Conservation (phyloP, 2,329 filamentous ascomycete genomes). For the Trichoderma endophyticum region DNA sequence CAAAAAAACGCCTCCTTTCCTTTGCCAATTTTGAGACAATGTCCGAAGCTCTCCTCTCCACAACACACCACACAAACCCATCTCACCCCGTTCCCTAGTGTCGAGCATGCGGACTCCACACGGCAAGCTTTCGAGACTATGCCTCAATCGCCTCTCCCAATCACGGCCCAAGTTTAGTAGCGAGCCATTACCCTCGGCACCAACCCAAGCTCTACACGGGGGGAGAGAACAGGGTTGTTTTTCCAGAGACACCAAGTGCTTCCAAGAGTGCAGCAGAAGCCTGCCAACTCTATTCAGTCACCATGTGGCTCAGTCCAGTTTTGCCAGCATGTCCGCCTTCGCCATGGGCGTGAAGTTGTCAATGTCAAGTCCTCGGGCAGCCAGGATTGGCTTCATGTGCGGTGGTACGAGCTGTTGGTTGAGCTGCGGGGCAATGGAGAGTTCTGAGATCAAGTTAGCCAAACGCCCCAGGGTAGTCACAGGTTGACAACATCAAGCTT, state of each 20-base stretch:
- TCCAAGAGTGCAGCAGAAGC: conserved; percentile 31
- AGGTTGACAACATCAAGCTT: conserved; percentile 36
- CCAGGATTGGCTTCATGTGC: conserved; percentile 73
- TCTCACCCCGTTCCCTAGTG: conserved; percentile 24
- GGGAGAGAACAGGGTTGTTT: conserved; percentile 29
- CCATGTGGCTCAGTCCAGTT: conserved; percentile 71
- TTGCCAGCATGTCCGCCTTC: conserved; percentile 96
- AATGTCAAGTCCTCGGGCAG: conserved; percentile 79
- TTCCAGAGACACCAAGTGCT: conserved; percentile 32
- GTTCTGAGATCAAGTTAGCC: conserved; percentile 56
- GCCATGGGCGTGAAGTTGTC: conserved; percentile 88
- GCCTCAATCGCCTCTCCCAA: conserved; percentile 30
- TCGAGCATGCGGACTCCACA: conserved; percentile 19
- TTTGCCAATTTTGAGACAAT: conserved; percentile 25
- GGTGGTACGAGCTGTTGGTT: conserved; percentile 85
- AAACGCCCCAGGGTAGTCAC: background rate
- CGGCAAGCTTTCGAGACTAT: conserved; percentile 29
- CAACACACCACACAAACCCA: conserved; percentile 27
- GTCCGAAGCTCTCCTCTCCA: conserved; percentile 28
- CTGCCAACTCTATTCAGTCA: conserved; percentile 32
- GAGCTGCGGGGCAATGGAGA: conserved; percentile 88
- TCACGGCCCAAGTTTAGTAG: conserved; percentile 26
- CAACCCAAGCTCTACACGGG: conserved; percentile 28
- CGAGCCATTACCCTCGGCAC: conserved; percentile 30
- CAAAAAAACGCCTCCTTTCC: conserved; percentile 21